Percentiles rank a stretch among this genome's conserved stretches.
These are phyloP conservation scores for Saccharum officinarum DNA, from an alignment of 176 grass and related monocot genomes.

Conservation along the genomic window DNA sequence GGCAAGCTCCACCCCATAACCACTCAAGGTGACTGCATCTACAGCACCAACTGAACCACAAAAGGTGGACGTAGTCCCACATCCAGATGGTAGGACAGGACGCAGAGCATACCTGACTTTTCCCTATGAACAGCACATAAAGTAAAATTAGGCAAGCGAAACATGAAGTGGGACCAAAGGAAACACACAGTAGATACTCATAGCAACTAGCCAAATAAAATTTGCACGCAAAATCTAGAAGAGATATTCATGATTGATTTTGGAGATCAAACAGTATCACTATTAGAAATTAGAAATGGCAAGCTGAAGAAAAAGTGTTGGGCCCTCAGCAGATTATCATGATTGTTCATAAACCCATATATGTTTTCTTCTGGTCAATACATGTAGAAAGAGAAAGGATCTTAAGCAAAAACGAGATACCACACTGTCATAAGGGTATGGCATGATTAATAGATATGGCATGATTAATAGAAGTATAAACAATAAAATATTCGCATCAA, in stretches of 20 bases:
- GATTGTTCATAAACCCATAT: slow-evolving; percentile 5
- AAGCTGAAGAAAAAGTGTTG: background rate
- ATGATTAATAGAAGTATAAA: slow-evolving; percentile 16
- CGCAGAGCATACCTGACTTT: slow-evolving; percentile 86
- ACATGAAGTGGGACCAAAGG: background rate
- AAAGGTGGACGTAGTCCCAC: slow-evolving; percentile 67
- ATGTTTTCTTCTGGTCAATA: background rate
- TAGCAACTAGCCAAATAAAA: slow-evolving; percentile 3
- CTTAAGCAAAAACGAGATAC: slow-evolving; percentile 21
- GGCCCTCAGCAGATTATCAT: slow-evolving; percentile 9
- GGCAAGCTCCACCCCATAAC: slow-evolving; percentile 97
- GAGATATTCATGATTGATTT: background rate
- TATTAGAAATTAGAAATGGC: slow-evolving; percentile 22
- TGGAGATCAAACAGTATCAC: background rate
- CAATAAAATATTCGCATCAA: slow-evolving; percentile 1
- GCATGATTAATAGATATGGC: slow-evolving; percentile 14
- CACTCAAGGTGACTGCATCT: slow-evolving; percentile 91
- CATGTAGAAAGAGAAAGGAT: slow-evolving; percentile 30
- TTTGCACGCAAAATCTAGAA: slow-evolving; percentile 2
- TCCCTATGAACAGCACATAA: slow-evolving; percentile 56
- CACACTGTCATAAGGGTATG: background rate
- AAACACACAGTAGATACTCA: background rate
- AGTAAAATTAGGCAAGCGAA: slow-evolving; percentile 14
- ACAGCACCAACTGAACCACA: slow-evolving; percentile 83
- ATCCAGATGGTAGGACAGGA: slow-evolving; percentile 83